phyloP scores from a whole-genome alignment of 352 stramenopile species.

The Elongisporangium undulatum region DNA sequence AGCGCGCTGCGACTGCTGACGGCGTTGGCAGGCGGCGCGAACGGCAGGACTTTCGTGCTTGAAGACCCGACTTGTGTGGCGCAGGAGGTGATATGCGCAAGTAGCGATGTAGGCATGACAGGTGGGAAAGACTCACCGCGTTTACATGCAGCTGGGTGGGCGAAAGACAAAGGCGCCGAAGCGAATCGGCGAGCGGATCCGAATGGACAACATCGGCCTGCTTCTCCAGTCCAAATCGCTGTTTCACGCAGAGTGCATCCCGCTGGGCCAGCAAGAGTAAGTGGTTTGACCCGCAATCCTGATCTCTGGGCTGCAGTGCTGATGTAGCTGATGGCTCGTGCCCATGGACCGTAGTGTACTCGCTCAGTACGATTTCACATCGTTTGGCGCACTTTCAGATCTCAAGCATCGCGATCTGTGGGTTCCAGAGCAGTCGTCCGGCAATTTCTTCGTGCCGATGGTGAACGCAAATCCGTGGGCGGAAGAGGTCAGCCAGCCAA shows the following conservation, averaged over 20 bases:
- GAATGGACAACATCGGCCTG: slow-evolving; percentile 42
- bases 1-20: slow-evolving; percentile 48
- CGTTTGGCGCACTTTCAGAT: slow-evolving; percentile 11
- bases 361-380: slow-evolving; percentile 15
- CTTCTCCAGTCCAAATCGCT: slow-evolving; percentile 24
- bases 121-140: not conserved
- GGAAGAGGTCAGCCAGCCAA: not conserved
- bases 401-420: not conserved
- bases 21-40: slow-evolving; percentile 41
- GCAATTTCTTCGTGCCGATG: not conserved
- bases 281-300: not conserved
- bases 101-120: not conserved
- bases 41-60: slow-evolving; percentile 56
- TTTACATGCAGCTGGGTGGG: not conserved
- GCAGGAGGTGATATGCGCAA: slow-evolving; percentile 7
- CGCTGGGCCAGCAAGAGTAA: slow-evolving; percentile 30
- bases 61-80: slow-evolving; percentile 36
- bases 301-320: not conserved
- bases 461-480: not conserved
- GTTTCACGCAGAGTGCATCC: slow-evolving; percentile 30
- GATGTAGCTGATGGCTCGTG: not conserved
- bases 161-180: not conserved
- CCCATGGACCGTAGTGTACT: slow-evolving; percentile 14
- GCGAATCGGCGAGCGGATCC: slow-evolving; percentile 52
- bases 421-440: not conserved